Percentiles rank a stretch among this genome's conserved stretches.
phyloP scores from a whole-genome alignment of 2,329 filamentous ascomycete genomes.

The Colletotrichum graminicola region DNA sequence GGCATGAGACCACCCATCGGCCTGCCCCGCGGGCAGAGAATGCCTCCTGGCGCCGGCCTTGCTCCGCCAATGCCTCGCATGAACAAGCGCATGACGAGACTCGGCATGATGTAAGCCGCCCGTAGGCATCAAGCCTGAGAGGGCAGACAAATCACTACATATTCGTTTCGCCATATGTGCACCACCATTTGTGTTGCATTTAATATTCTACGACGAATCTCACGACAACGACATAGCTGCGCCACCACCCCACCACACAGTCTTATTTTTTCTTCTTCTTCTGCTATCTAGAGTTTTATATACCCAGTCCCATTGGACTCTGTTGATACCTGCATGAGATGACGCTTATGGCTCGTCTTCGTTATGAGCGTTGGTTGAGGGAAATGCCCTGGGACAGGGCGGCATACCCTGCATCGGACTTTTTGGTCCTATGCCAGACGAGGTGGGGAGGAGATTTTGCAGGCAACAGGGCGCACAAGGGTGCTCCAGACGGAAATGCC shows the following conservation, averaged over 20 bases:
- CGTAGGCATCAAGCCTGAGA: background rate
- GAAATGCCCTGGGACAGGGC: background rate
- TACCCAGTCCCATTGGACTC: constrained; percentile 42
- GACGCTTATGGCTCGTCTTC: constrained; percentile 21
- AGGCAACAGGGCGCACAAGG: constrained; percentile 26
- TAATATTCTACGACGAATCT: constrained; percentile 30
- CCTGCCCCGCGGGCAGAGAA: constrained; percentile 40
- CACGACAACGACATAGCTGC: constrained; percentile 39
- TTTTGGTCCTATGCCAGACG: background rate
- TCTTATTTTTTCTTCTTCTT: constrained; percentile 31
- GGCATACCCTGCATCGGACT: constrained; percentile 4
- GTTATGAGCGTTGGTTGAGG: constrained; percentile 12
- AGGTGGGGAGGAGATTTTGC: constrained; percentile 12
- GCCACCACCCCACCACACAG: constrained; percentile 26
- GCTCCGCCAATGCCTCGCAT: constrained; percentile 59
- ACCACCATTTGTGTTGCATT: constrained; percentile 29
- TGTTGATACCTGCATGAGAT: constrained; percentile 41
- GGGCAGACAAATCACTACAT: background rate
- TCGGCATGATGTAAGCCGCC: constrained; percentile 66
- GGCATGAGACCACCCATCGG: constrained; percentile 41
- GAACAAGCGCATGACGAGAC: constrained; percentile 73
- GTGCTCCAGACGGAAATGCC: constrained; percentile 18
- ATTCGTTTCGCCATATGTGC: constrained; percentile 32
- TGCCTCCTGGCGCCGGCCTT: constrained; percentile 41
- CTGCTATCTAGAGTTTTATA: constrained; percentile 40